A percentile compares a stretch with the other conserved stretches of the same genome.
Evolutionary conservation across 2,329 filamentous ascomycete genomes (phyloP).

Genomic region (Waltergamsia citrina): DNA sequence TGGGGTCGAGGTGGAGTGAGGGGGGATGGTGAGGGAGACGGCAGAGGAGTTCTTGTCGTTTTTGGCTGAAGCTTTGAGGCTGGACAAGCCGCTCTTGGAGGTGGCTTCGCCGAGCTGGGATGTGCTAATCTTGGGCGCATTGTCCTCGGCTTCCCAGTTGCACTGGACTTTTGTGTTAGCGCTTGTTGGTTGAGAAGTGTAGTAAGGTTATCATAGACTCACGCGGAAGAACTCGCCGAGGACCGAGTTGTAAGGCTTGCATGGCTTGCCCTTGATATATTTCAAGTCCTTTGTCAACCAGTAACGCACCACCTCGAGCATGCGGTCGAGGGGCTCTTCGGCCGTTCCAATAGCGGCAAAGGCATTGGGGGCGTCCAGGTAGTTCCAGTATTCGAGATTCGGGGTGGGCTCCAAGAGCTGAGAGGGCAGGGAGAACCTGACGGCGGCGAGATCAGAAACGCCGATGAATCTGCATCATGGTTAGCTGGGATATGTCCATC

Average conservation of each 20-base stretch:
- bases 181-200: too few species aligned
- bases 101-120: constrained; percentile 21
- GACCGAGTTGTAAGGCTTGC: constrained; percentile 97
- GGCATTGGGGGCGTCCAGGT: constrained; percentile 87
- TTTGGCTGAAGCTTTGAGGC: constrained; percentile 34
- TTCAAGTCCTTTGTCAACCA: constrained; percentile 99
- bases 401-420: constrained; percentile 93
- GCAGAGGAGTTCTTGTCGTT: constrained; percentile 36
- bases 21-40: constrained; percentile 40
- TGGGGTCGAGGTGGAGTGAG: constrained; percentile 29
- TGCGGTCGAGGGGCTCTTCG: constrained; percentile 82
- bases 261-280: constrained; percentile 96
- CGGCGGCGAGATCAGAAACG: constrained; percentile 87
- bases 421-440: constrained; percentile 91
- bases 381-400: constrained; percentile 99
- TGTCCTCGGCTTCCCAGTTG: constrained; percentile 88
- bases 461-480: constrained; percentile 68
- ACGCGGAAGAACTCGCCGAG: constrained; percentile 95
- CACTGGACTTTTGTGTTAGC: constrained; percentile 59
- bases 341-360: constrained; percentile 80
- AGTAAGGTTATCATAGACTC: constrained; percentile 24
- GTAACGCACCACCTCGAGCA: constrained; percentile 89
- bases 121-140: constrained; percentile 55
- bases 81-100: constrained; percentile 34
- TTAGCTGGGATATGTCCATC: too few species aligned